Conservation (phyloP, 768 basidiomycete species). For the Podaxis carcinomalis region DNA sequence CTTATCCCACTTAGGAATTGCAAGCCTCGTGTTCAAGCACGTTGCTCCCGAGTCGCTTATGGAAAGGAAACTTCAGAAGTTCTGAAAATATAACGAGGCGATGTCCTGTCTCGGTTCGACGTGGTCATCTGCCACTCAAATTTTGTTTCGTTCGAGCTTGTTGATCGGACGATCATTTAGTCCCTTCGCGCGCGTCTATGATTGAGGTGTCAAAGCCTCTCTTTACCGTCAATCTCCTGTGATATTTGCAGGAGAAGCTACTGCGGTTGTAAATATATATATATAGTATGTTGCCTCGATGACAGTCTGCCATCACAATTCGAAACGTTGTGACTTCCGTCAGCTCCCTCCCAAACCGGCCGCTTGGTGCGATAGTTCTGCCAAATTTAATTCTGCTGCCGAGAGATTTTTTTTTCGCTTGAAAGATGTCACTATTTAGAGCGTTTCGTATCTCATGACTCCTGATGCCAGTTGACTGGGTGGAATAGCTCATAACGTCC, state of each 20-base stretch:
- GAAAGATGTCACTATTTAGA: neutral
- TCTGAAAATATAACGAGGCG: neutral
- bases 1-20: neutral
- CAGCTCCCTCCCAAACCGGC: neutral
- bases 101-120: neutral
- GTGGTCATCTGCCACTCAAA: neutral
- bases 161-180: neutral
- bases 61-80: neutral
- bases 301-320: neutral
- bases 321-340: neutral
- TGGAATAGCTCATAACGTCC: neutral
- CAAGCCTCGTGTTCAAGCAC: conserved; percentile 3
- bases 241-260: neutral
- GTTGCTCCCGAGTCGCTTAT: neutral
- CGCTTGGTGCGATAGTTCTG: neutral
- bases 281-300: neutral
- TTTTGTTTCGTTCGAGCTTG: neutral
- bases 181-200: neutral
- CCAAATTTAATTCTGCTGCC: neutral
- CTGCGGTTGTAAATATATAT: neutral
- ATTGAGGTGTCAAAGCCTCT: neutral
- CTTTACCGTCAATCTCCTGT: neutral
- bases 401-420: neutral
- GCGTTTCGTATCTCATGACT: neutral
- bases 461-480: neutral